A percentile compares a stretch with the other conserved stretches of the same genome.
Evolutionary conservation across 2,329 filamentous ascomycete species (phyloP).

Genomic region (Penicillium sp.): DNA sequence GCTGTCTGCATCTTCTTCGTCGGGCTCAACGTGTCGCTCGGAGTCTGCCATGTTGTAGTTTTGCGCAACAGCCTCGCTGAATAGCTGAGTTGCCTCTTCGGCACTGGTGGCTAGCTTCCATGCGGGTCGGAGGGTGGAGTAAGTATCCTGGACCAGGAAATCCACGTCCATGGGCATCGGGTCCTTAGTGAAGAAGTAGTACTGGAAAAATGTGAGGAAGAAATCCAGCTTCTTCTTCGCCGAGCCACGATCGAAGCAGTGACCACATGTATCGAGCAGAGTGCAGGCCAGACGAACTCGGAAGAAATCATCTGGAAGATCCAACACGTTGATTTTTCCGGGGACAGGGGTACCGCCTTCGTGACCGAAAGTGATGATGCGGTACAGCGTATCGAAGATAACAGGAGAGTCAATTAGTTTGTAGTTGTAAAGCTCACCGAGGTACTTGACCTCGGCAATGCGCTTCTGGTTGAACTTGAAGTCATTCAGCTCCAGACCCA

Average conservation of each 20-base stretch:
- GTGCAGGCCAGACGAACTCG: constrained; percentile 85
- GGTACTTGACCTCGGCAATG: constrained; percentile 91
- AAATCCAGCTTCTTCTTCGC: constrained; percentile 97
- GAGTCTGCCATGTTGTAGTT: constrained; percentile 76
- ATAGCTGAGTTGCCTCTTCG: constrained; percentile 75
- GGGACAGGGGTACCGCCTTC: constrained; percentile 73
- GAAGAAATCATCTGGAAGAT: constrained; percentile 92
- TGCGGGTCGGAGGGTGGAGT: constrained; percentile 74
- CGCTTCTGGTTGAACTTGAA: constrained; percentile 96
- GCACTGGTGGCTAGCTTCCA: constrained; percentile 81
- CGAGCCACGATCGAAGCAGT: constrained; percentile 89
- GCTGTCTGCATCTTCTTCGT: constrained; percentile 68
- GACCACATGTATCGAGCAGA: constrained; percentile 87
- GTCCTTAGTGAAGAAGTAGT: constrained; percentile 89
- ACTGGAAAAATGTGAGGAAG: constrained; percentile 90
- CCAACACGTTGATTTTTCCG: constrained; percentile 69
- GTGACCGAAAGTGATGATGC: constrained; percentile 88
- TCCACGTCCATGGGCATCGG: constrained; percentile 93
- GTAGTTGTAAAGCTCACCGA: constrained; percentile 96
- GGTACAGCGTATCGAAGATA: constrained; percentile 92
- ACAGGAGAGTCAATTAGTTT: constrained; percentile 92
- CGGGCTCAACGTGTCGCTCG: constrained; percentile 64
- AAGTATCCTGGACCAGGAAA: constrained; percentile 91
- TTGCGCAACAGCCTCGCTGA: constrained; percentile 80
- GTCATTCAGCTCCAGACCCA: constrained; percentile 90